Evolutionary conservation across 1,139 yeast genomes (phyloP).

Genomic region (Debaryomyces sp.): DNA sequence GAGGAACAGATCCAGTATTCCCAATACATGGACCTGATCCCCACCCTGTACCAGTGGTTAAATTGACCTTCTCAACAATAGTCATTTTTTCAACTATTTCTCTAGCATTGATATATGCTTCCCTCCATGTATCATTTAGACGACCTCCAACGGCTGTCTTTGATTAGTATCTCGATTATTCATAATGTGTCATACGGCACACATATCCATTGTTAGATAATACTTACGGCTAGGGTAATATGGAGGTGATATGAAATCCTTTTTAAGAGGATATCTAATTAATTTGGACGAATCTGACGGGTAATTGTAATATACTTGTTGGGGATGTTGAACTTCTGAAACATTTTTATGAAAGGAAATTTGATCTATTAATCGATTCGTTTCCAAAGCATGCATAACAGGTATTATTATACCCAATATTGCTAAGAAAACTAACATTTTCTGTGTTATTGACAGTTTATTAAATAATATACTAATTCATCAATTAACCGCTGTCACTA

Average conservation of each 20-base stretch:
- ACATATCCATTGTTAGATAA: neutral
- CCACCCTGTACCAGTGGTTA: conserved; percentile 66
- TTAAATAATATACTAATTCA: neutral
- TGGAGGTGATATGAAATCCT: conserved; percentile 30
- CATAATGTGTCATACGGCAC: conserved; percentile 39
- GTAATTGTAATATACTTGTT: conserved; percentile 41
- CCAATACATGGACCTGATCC: conserved; percentile 67
- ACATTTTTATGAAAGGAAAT: conserved; percentile 11
- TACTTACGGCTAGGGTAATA: neutral
- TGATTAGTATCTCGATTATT: neutral
- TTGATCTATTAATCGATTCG: conserved; percentile 10
- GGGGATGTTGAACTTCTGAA: conserved; percentile 16
- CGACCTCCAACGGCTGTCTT: conserved; percentile 38
- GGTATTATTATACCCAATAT: neutral
- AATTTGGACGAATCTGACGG: conserved; percentile 29
- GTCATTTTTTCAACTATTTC: conserved; percentile 40
- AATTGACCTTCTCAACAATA: conserved; percentile 52
- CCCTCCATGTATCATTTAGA: conserved; percentile 7
- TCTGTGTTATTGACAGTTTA: neutral
- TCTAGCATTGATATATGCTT: conserved; percentile 8
- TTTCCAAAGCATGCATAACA: neutral
- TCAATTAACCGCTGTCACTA: neutral
- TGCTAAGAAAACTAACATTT: neutral
- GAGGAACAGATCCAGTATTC: conserved; percentile 60
- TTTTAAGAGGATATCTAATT: conserved; percentile 30